Percentiles rank a stretch among this genome's conserved stretches.
Conservation (phyloP, 1,139 yeast genomes). For the Scheffersomyces illinoinensis region DNA sequence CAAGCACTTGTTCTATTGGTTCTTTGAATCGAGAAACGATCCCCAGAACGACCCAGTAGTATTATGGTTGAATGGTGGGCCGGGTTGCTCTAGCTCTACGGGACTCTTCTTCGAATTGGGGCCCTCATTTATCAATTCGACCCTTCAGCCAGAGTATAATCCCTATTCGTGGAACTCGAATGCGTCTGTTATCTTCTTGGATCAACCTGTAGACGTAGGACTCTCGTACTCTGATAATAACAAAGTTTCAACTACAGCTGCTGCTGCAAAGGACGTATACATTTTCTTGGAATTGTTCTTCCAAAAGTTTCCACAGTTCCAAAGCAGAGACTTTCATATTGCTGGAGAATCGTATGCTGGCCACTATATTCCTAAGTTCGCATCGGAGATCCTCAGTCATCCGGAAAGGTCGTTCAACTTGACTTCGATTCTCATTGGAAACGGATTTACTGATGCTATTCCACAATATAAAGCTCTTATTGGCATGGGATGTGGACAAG, state of each 20-base stretch:
- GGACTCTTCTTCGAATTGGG: conserved; percentile 48
- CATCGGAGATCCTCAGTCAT: conserved; percentile 63
- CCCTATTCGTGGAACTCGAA: conserved; percentile 47
- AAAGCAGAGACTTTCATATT: conserved; percentile 13
- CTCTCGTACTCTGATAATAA: conserved; percentile 52
- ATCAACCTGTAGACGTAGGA: conserved; percentile 47
- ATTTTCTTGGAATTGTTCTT: conserved; percentile 44
- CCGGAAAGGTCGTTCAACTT: conserved; percentile 64
- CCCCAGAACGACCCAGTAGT: conserved; percentile 45
- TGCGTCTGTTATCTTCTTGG: conserved; percentile 47
- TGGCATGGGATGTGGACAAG: conserved; percentile 76
- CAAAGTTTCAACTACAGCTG: conserved; percentile 56
- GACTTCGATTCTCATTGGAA: conserved; percentile 72
- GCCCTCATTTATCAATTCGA: conserved; percentile 37
- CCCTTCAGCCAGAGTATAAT: conserved; percentile 38
- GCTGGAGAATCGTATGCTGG: conserved; percentile 89
- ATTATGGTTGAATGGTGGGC: conserved; percentile 51
- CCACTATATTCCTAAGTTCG: conserved; percentile 78
- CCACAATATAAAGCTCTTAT: conserved; percentile 57
- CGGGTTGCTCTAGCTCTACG: conserved; percentile 46
- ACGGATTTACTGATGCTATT: conserved; percentile 76
- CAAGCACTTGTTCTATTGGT: conserved; percentile 41
- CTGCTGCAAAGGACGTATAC: conserved; percentile 77
- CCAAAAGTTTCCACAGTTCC: conserved; percentile 17
- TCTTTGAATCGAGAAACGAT: conserved; percentile 47